phyloP scores from a whole-genome alignment of 1,284 basidiomycete genomes.

The Wallemia hederae region DNA sequence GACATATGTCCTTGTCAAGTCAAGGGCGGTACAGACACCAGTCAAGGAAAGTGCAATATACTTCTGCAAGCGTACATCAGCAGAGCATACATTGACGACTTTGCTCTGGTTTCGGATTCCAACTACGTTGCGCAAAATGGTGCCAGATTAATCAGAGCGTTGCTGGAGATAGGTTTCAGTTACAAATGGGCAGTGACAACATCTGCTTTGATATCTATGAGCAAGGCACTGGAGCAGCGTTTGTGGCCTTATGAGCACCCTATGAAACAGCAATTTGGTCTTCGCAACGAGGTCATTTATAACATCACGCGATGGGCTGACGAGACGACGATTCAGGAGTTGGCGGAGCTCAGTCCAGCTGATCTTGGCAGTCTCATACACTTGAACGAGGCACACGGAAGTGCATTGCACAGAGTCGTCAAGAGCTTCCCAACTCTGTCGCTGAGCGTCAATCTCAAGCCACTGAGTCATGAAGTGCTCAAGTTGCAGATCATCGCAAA shows the following conservation, averaged over 20 bases:
- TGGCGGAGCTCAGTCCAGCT: conserved; percentile 39
- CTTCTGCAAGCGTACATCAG: conserved; percentile 80
- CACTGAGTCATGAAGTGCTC: conserved; percentile 50
- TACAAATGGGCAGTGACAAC: conserved; percentile 66
- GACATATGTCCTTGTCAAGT: conserved; percentile 46
- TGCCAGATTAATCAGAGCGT: conserved; percentile 68
- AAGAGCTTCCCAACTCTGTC: conserved; percentile 52
- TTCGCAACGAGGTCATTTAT: conserved; percentile 52
- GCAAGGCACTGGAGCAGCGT: conserved; percentile 73
- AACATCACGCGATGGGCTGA: conserved; percentile 55
- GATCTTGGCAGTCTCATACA: conserved; percentile 62
- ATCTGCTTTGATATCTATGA: conserved; percentile 56
- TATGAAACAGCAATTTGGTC: conserved; percentile 37
- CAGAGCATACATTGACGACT: conserved; percentile 53
- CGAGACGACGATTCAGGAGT: conserved; percentile 45
- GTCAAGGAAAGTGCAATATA: conserved; percentile 77
- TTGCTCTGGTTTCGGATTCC: conserved; percentile 83
- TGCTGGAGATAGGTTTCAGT: conserved; percentile 80
- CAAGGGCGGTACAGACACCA: conserved; percentile 39
- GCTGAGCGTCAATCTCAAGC: conserved; percentile 38
- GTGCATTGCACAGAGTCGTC: conserved; percentile 47
- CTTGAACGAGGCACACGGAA: conserved; percentile 59
- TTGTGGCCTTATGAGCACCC: conserved; percentile 94
- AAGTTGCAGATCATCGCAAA: conserved; percentile 37
- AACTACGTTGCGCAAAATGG: conserved; percentile 83